Evolutionary conservation across 345 rosid species (phyloP).

Genomic region (Fremontodendron californicum): DNA sequence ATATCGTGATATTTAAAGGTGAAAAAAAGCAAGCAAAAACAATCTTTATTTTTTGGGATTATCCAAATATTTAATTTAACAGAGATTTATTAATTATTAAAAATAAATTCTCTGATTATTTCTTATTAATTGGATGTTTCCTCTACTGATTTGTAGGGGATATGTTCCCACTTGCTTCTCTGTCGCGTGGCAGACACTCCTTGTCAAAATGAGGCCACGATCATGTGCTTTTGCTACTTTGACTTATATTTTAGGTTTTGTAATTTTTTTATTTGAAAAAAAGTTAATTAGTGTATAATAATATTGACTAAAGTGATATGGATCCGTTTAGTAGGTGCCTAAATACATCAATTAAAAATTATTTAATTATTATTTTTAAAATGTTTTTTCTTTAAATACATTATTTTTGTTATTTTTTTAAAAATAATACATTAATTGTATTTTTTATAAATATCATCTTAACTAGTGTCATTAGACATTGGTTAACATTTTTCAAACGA

Average conservation of each 20-base stretch:
- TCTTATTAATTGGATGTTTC: slow-evolving; percentile 47
- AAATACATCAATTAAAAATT: too few species aligned
- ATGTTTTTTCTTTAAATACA: too few species aligned
- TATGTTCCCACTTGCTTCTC: slow-evolving; percentile 14
- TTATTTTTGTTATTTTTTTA: too few species aligned
- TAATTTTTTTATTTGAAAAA: too few species aligned
- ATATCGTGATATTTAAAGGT: slow-evolving; percentile 16
- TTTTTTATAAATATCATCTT: too few species aligned
- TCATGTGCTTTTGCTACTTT: neutral
- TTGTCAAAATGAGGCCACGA: neutral
- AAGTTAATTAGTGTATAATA: too few species aligned
- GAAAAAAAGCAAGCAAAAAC: neutral
- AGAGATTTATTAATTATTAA: neutral
- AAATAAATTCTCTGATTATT: slow-evolving; percentile 21
- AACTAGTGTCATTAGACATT: too few species aligned
- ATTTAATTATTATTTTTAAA: too few species aligned
- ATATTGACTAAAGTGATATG: too few species aligned
- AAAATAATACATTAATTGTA: too few species aligned
- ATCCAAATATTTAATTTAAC: neutral
- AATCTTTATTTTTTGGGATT: slow-evolving; percentile 15
- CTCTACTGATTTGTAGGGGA: slow-evolving; percentile 31
- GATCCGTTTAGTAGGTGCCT: too few species aligned
- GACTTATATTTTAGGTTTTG: neutral
- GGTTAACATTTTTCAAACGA: too few species aligned
- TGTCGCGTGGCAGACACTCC: slow-evolving; percentile 14